phyloP scores from a whole-genome alignment of 176 grass and related monocot species.

The Rhynchospora tenuis region DNA sequence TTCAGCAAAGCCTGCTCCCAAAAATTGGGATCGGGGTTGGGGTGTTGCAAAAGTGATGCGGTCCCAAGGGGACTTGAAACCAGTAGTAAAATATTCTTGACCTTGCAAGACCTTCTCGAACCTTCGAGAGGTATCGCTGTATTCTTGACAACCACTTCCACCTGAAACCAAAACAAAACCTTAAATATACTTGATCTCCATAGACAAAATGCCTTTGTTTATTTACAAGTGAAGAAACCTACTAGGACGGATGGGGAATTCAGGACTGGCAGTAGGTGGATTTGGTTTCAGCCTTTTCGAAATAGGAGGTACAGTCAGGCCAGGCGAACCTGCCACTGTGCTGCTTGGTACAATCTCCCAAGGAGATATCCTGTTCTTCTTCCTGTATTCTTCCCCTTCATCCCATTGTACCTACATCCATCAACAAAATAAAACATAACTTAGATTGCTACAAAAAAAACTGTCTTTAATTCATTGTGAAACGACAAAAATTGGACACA shows the following conservation, averaged over 20 bases:
- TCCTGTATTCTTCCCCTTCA: conserved; percentile 41
- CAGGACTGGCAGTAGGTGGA: conserved; percentile 33
- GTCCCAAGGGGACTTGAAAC: conserved; percentile 46
- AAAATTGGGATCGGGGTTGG: conserved; percentile 35
- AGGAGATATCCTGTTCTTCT: conserved; percentile 65
- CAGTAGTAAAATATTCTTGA: conserved; percentile 74
- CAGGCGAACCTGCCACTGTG: conserved; percentile 45
- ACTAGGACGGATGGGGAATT: conserved; percentile 44
- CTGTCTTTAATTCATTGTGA: neutral
- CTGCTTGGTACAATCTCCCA: conserved; percentile 82
- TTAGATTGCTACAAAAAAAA: neutral
- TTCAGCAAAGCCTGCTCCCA: conserved; percentile 76
- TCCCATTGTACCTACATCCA: conserved; percentile 81
- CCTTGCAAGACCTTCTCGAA: conserved; percentile 99
- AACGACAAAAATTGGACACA: neutral
- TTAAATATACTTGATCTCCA: neutral
- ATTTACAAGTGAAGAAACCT: conserved; percentile 29
- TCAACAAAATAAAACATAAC: conserved; percentile 15
- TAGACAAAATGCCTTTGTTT: neutral
- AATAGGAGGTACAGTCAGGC: conserved; percentile 21
- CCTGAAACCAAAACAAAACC: conserved; percentile 28
- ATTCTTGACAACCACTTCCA: conserved; percentile 70
- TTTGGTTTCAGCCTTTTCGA: conserved; percentile 70
- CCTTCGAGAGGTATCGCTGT: conserved; percentile 47
- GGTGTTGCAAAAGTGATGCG: neutral